Evolutionary conservation across 176 grass and related monocot genomes (phyloP).

Genomic region (Oryza nivara): DNA sequence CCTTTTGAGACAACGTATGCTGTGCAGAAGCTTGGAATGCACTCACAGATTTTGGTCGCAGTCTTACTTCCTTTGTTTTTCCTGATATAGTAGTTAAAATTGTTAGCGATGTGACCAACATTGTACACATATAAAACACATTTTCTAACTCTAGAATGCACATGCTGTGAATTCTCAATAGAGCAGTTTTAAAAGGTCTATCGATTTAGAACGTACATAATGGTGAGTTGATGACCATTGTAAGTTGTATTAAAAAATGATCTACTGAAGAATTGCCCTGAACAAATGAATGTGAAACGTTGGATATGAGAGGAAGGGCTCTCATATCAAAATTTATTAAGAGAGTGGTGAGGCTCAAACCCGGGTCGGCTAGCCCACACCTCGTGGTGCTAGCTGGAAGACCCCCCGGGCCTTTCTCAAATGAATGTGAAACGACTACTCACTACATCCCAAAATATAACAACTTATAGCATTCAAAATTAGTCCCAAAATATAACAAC

Average conservation of each 20-base stretch:
- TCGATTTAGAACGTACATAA: neutral
- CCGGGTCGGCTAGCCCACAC: no score
- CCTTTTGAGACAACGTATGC: constrained; percentile 74
- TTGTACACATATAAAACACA: neutral
- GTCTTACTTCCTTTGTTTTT: constrained; percentile 67
- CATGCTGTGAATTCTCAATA: neutral
- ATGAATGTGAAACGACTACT: neutral
- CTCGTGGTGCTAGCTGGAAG: no score
- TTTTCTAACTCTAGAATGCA: neutral
- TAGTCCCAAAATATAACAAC: no score
- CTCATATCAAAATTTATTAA: no score
- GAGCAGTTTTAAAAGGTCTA: neutral
- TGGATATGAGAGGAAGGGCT: no score
- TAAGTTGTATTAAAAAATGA: neutral
- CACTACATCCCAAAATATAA: no score
- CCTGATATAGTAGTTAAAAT: constrained; percentile 42
- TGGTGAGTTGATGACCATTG: neutral
- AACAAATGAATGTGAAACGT: neutral
- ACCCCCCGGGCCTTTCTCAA: neutral
- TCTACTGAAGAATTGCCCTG: neutral
- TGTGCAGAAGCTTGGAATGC: constrained; percentile 83
- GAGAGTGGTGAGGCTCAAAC: no score
- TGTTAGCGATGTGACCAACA: neutral
- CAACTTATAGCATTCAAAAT: no score
- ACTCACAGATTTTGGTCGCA: constrained; percentile 70